Percentiles rank a stretch among this genome's conserved stretches.
These are phyloP conservation scores for Termitomyces sp. DNA, from an alignment of 768 basidiomycete species.

Conservation along the genomic window DNA sequence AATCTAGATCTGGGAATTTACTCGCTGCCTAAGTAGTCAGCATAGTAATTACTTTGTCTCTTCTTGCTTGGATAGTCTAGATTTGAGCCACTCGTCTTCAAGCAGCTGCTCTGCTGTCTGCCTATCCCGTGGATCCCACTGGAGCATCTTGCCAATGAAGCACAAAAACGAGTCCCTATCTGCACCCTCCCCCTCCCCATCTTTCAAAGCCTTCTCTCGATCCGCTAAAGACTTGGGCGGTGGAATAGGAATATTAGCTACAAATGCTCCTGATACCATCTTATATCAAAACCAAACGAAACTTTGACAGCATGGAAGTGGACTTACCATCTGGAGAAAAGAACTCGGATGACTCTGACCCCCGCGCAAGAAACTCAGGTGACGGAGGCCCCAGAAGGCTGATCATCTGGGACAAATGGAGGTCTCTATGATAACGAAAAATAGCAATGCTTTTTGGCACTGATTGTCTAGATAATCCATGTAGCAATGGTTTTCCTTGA, in stretches of 20 bases:
- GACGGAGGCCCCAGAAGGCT: conserved; percentile 2
- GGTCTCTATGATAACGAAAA: no score
- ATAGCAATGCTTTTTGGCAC: no score
- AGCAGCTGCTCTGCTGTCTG: background rate
- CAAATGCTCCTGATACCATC: background rate
- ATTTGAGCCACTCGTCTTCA: conserved; percentile 1
- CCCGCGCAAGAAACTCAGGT: background rate
- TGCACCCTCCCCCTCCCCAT: background rate
- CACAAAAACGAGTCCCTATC: conserved; percentile 3
- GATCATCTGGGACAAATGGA: conserved; percentile 9
- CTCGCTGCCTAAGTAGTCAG: no score
- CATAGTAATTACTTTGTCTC: no score
- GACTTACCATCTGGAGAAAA: background rate
- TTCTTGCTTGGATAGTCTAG: no score
- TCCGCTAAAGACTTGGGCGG: background rate
- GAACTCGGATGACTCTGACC: background rate
- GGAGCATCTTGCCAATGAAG: conserved; percentile 8
- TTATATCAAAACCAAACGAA: background rate
- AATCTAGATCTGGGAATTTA: no score
- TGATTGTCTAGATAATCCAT: no score
- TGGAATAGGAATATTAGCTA: background rate
- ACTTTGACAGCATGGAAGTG: background rate
- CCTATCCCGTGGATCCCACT: conserved; percentile 8
- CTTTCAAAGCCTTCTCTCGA: background rate
- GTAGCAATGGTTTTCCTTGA: background rate